A percentile compares a stretch with the other conserved stretches of the same genome.
Conservation (phyloP, 2,329 filamentous ascomycete species). For the Xylariaceae sp. region DNA sequence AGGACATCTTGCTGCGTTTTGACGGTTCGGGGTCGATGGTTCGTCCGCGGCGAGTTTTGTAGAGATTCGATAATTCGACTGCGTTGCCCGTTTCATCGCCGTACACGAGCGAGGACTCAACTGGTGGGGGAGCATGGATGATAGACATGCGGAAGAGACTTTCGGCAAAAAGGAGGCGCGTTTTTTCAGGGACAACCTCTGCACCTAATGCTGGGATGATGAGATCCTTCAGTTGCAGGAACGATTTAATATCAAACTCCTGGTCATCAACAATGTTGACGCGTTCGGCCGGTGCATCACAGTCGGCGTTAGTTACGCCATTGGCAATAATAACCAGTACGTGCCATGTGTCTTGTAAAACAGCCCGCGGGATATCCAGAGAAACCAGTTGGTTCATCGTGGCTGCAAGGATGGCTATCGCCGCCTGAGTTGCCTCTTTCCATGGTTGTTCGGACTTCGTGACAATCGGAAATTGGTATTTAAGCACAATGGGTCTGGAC, state of each 20-base stretch:
- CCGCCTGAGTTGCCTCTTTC: slow-evolving; percentile 70
- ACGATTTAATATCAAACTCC: slow-evolving; percentile 72
- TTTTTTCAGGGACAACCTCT: slow-evolving; percentile 57
- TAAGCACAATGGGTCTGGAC: slow-evolving; percentile 64
- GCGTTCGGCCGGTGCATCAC: slow-evolving; percentile 40
- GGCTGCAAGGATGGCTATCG: slow-evolving; percentile 61
- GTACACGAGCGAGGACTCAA: slow-evolving; percentile 54
- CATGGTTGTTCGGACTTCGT: slow-evolving; percentile 70
- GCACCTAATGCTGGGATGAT: slow-evolving; percentile 71
- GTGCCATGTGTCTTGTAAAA: slow-evolving; percentile 61
- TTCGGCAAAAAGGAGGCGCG: slow-evolving; percentile 64
- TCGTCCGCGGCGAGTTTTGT: slow-evolving; percentile 61
- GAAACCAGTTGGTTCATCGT: slow-evolving; percentile 57
- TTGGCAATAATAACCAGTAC: slow-evolving; percentile 59
- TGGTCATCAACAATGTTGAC: slow-evolving; percentile 62
- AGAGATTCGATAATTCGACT: slow-evolving; percentile 57
- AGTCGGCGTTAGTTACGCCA: slow-evolving; percentile 64
- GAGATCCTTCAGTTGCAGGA: slow-evolving; percentile 62
- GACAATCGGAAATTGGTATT: slow-evolving; percentile 70
- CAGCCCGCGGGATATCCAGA: slow-evolving; percentile 41
- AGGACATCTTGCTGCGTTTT: slow-evolving; percentile 65
- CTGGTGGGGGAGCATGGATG: slow-evolving; percentile 59
- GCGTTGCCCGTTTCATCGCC: slow-evolving; percentile 33
- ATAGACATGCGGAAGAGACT: slow-evolving; percentile 78
- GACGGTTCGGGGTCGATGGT: slow-evolving; percentile 64